Conservation (phyloP, 805 yeast genomes). For the Candida ovalis region DNA sequence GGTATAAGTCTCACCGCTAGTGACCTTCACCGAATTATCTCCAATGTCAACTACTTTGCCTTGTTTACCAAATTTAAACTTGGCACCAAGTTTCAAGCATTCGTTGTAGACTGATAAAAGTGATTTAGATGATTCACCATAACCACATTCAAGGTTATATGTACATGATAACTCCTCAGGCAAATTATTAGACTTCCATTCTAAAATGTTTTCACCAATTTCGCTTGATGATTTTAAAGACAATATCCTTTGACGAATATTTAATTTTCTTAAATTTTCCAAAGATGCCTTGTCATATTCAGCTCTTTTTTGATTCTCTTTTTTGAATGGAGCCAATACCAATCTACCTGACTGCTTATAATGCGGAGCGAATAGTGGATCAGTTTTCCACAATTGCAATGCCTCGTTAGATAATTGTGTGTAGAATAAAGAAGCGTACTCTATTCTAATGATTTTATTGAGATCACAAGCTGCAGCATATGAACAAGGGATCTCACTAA, state of each 20-base stretch:
- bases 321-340: constrained; percentile 27
- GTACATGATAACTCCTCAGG: constrained; percentile 13
- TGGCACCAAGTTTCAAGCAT: constrained; percentile 17
- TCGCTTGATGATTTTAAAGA: constrained; percentile 12
- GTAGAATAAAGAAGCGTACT: constrained; percentile 27
- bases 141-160: constrained; percentile 29
- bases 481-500: constrained; percentile 29
- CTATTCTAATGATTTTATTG: constrained; percentile 33
- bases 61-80: constrained; percentile 18
- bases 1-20: constrained; percentile 23
- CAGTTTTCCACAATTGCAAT: constrained; percentile 25
- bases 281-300: constrained; percentile 25
- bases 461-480: constrained; percentile 32
- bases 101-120: constrained; percentile 18
- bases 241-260: constrained; percentile 23
- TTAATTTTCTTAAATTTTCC: constrained; percentile 22
- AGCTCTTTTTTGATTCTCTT: constrained; percentile 17
- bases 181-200: constrained; percentile 15
- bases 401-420: constrained; percentile 31
- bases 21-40: constrained; percentile 9
- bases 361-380: constrained; percentile 21
- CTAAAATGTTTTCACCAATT: constrained; percentile 19
- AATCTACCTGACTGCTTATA: constrained; percentile 28
- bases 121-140: constrained; percentile 28
- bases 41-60: constrained; percentile 10